Percentiles rank a stretch among this genome's conserved stretches.
Evolutionary conservation across 495 filamentous ascomycete genomes (phyloP).

Genomic region (Oleoguttula mirabilis): DNA sequence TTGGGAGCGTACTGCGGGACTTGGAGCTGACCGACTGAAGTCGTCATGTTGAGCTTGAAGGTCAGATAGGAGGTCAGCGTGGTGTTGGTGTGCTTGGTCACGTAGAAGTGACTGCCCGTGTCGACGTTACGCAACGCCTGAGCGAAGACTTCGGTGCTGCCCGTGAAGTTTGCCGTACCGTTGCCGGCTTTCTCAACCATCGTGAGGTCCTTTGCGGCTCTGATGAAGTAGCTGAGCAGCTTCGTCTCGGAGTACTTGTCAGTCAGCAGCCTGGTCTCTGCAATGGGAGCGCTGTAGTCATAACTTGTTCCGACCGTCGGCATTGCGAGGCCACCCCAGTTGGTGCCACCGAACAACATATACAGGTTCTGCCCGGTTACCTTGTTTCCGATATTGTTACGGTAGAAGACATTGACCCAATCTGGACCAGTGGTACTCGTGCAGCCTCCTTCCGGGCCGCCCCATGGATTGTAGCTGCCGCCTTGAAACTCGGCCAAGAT

Average conservation of each 20-base stretch:
- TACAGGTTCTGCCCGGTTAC: slow-evolving; percentile 32
- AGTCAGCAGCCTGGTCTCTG: slow-evolving; percentile 43
- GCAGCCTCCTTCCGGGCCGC: slow-evolving; percentile 41
- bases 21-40: slow-evolving; percentile 40
- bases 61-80: slow-evolving; percentile 35
- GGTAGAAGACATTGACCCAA: slow-evolving; percentile 51
- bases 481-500: slow-evolving; percentile 56
- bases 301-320: slow-evolving; percentile 19
- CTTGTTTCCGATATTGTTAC: slow-evolving; percentile 39
- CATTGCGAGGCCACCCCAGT: slow-evolving; percentile 35
- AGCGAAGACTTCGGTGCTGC: slow-evolving; percentile 35
- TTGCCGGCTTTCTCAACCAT: slow-evolving; percentile 44
- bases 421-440: slow-evolving; percentile 33
- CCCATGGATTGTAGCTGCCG: slow-evolving; percentile 53
- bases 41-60: slow-evolving; percentile 44
- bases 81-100: slow-evolving; percentile 41
- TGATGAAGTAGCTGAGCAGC: slow-evolving; percentile 43
- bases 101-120: slow-evolving; percentile 45
- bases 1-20: slow-evolving; percentile 26
- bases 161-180: slow-evolving; percentile 41
- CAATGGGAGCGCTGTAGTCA: slow-evolving; percentile 37
- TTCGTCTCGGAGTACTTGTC: slow-evolving; percentile 53
- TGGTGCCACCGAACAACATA: slow-evolving; percentile 49
- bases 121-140: slow-evolving; percentile 44
- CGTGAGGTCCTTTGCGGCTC: slow-evolving; percentile 42